These are phyloP conservation scores for Lachancea waltii DNA, from an alignment of 805 yeast genomes.

Conservation along the genomic window DNA sequence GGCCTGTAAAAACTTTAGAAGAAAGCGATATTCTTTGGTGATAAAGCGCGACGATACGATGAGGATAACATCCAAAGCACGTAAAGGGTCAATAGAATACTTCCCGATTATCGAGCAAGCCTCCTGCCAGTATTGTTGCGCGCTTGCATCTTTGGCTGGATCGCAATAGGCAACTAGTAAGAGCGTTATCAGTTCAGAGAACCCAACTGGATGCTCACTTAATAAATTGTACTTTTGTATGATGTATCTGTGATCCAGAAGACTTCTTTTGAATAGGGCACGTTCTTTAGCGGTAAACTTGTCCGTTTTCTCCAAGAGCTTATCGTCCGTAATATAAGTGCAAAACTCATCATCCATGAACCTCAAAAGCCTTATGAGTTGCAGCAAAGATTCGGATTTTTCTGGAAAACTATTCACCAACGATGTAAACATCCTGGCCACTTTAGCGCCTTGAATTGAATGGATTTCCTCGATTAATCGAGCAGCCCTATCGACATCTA, in stretches of 20 bases:
- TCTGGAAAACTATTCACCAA: constrained; percentile 11
- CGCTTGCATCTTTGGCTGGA: constrained; percentile 37
- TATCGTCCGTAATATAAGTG: constrained; percentile 2
- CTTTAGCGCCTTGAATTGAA: constrained; percentile 4
- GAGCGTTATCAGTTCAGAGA: constrained; percentile 52
- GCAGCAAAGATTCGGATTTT: constrained; percentile 12
- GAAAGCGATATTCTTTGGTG: constrained; percentile 40
- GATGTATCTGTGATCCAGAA: constrained; percentile 34
- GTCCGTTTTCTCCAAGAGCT: constrained; percentile 2
- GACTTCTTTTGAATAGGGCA: constrained; percentile 11
- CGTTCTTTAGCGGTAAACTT: constrained; percentile 5
- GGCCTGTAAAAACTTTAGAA: constrained; percentile 42
- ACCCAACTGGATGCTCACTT: constrained; percentile 76
- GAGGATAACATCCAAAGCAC: constrained; percentile 58
- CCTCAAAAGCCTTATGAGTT: constrained; percentile 12
- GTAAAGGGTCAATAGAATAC: constrained; percentile 64
- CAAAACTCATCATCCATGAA: constrained; percentile 5
- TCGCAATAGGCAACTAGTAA: constrained; percentile 38
- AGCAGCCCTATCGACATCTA: constrained; percentile 2
- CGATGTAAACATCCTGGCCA: constrained; percentile 6
- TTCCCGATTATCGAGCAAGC: constrained; percentile 63
- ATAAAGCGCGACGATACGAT: constrained; percentile 44
- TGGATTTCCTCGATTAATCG: constrained; percentile 2
- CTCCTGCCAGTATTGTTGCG: constrained; percentile 40
- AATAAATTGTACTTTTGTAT: constrained; percentile 55